These are phyloP conservation scores for Bruguiera sexangula DNA, from an alignment of 345 rosid genomes.

Conservation along the genomic window DNA sequence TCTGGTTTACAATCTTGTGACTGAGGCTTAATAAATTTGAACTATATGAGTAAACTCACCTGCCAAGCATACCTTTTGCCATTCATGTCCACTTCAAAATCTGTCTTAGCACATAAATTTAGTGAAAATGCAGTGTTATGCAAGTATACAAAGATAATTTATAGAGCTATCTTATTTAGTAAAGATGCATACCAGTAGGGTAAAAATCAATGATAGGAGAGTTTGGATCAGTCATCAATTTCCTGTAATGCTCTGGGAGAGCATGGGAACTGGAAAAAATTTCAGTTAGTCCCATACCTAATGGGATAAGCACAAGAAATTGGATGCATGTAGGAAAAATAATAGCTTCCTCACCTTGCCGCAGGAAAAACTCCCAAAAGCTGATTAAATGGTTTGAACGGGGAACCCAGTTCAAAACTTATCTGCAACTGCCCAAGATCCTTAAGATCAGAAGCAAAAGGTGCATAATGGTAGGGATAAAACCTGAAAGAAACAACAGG, in stretches of 20 bases:
- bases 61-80: constrained; percentile 96
- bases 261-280: constrained; percentile 75
- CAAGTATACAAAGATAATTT: constrained; percentile 9
- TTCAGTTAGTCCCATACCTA: constrained; percentile 16
- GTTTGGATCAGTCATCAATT: constrained; percentile 78
- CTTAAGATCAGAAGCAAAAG: constrained; percentile 96
- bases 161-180: constrained; percentile 7
- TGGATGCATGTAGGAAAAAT: not conserved
- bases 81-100: constrained; percentile 88
- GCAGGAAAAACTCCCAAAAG: constrained; percentile 93
- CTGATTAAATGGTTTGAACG: constrained; percentile 92
- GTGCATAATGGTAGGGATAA: constrained; percentile 97
- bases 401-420: constrained; percentile 65
- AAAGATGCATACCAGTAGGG: constrained; percentile 56
- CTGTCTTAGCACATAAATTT: constrained; percentile 37
- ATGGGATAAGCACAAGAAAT: not conserved
- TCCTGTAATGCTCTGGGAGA: constrained; percentile 70
- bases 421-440: constrained; percentile 65
- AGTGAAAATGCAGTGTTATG: constrained; percentile 12
- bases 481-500: constrained; percentile 50
- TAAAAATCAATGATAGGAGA: constrained; percentile 88
- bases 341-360: constrained; percentile 57
- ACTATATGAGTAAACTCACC: constrained; percentile 37
- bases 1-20: not conserved
- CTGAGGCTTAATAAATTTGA: constrained; percentile 4